phyloP scores from a whole-genome alignment of 192 early-diverging fungal genomes.

The Obelidium mucronatum region DNA sequence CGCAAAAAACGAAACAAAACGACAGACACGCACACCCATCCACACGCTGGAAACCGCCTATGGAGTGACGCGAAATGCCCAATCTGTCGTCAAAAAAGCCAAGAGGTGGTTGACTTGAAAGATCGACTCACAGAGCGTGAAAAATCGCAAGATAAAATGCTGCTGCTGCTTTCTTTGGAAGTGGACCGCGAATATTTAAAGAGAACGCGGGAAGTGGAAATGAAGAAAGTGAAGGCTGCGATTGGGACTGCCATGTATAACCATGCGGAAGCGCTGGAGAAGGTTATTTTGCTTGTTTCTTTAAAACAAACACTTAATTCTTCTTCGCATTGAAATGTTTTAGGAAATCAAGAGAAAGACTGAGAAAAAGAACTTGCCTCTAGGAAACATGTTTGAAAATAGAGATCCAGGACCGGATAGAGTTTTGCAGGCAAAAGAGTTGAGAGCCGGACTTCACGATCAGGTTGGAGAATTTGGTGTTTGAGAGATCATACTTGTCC shows the following conservation, averaged over 20 bases:
- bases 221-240: too few relatives aligned
- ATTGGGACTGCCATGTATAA: slow-evolving; percentile 51
- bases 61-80: slow-evolving; percentile 51
- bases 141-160: slow-evolving; percentile 54
- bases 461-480: slow-evolving; percentile 43
- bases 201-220: too few relatives aligned
- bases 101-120: slow-evolving; percentile 34
- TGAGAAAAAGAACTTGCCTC: slow-evolving; percentile 37
- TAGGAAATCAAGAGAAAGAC: too few relatives aligned
- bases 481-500: too few relatives aligned
- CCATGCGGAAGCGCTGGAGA: slow-evolving; percentile 38
- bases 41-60: slow-evolving; percentile 12
- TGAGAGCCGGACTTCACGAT: slow-evolving; percentile 44
- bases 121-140: slow-evolving; percentile 35
- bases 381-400: slow-evolving; percentile 57
- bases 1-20: not conserved
- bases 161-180: slow-evolving; percentile 52
- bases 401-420: slow-evolving; percentile 44
- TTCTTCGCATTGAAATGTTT: slow-evolving; percentile 24
- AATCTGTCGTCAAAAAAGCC: slow-evolving; percentile 44
- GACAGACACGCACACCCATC: slow-evolving; percentile 5
- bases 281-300: slow-evolving; percentile 21
- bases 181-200: slow-evolving; percentile 49
- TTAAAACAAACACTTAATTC: not conserved
- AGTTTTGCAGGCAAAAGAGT: slow-evolving; percentile 31